Evolutionary conservation across 495 filamentous ascomycete species (phyloP).

Genomic region (Podospora pseudoanserina): DNA sequence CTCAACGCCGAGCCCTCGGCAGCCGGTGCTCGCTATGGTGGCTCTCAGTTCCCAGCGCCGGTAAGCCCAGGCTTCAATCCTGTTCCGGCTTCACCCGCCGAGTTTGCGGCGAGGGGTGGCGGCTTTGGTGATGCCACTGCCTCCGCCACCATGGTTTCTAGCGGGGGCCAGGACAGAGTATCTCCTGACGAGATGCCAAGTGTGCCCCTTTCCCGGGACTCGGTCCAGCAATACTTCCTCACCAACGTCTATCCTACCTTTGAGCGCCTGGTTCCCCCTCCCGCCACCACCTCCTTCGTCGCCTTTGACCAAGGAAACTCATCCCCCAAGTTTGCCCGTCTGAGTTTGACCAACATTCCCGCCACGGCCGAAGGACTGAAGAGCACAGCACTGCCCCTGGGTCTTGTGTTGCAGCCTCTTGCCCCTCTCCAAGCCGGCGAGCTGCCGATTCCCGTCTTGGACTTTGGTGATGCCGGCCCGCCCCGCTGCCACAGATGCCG

Average conservation of each 20-base stretch:
- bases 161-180: constrained; percentile 67
- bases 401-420: constrained; percentile 84
- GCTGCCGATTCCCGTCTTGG: constrained; percentile 81
- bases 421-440: constrained; percentile 82
- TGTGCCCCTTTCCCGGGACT: constrained; percentile 79
- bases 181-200: constrained; percentile 94
- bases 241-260: constrained; percentile 89
- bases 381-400: constrained; percentile 77
- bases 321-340: constrained; percentile 86
- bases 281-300: constrained; percentile 84
- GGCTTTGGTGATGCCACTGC: constrained; percentile 29
- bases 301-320: constrained; percentile 95
- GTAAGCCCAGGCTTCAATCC: constrained; percentile 58
- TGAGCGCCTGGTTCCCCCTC: constrained; percentile 84
- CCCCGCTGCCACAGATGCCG: constrained; percentile 91
- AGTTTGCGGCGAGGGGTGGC: constrained; percentile 54
- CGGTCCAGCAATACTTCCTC: constrained; percentile 76
- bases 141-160: constrained; percentile 35
- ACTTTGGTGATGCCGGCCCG: constrained; percentile 90
- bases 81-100: constrained; percentile 48
- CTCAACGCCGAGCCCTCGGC: constrained; percentile 59
- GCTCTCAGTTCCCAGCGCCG: constrained; percentile 58
- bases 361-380: constrained; percentile 73
- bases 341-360: constrained; percentile 91
- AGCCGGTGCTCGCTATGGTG: constrained; percentile 33